phyloP scores from a whole-genome alignment of 140 eudicot species.

The Artemisia princeps region DNA sequence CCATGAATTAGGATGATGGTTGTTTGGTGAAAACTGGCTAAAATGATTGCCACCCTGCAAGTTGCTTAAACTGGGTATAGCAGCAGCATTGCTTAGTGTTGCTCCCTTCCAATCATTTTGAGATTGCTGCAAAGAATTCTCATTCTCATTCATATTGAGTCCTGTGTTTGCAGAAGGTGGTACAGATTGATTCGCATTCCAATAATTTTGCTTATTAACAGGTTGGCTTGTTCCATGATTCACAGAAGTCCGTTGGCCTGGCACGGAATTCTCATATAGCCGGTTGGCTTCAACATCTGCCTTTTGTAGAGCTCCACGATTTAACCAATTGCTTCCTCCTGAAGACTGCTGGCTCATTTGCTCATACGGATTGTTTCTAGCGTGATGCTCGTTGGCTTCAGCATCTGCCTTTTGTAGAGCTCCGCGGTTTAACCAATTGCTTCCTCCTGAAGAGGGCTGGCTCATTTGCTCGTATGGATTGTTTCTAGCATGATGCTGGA shows the following conservation, averaged over 20 bases:
- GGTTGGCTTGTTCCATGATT: slow-evolving; percentile 36
- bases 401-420: slow-evolving; percentile 22
- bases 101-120: slow-evolving; percentile 36
- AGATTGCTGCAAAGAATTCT: slow-evolving; percentile 29
- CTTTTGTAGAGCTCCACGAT: slow-evolving; percentile 32
- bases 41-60: slow-evolving; percentile 29
- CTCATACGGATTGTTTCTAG: slow-evolving; percentile 27
- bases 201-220: slow-evolving; percentile 29
- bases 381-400: slow-evolving; percentile 19
- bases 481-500: slow-evolving; percentile 29
- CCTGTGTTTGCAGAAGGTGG: slow-evolving; percentile 34
- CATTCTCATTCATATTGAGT: slow-evolving; percentile 29
- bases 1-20: slow-evolving; percentile 46
- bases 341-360: slow-evolving; percentile 33
- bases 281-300: slow-evolving; percentile 34
- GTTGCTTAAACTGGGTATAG: slow-evolving; percentile 26
- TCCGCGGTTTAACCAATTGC: slow-evolving; percentile 42
- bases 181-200: slow-evolving; percentile 31
- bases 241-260: slow-evolving; percentile 36
- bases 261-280: slow-evolving; percentile 29
- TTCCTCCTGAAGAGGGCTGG: slow-evolving; percentile 42
- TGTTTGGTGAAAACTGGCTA: slow-evolving; percentile 35
- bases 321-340: slow-evolving; percentile 54
- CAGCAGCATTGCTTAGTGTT: slow-evolving; percentile 31
- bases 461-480: slow-evolving; percentile 31